Evolutionary conservation across 2,329 filamentous ascomycete genomes (phyloP).

Genomic region (Emergomyces africanus): DNA sequence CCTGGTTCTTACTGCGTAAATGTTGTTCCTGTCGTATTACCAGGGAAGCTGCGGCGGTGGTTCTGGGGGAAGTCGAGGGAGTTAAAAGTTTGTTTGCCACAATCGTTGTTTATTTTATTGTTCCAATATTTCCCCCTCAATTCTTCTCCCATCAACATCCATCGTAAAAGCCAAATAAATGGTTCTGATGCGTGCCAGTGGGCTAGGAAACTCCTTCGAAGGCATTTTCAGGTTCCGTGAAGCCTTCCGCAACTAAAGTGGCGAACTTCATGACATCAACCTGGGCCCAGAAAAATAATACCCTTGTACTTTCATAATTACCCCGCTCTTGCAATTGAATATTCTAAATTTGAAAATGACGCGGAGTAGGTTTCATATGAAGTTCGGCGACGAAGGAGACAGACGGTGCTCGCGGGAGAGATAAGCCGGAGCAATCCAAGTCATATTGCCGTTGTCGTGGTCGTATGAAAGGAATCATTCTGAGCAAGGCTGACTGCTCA

Average conservation of each 20-base stretch:
- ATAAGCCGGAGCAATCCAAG: not conserved
- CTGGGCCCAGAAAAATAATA: not conserved
- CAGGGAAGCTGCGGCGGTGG: not conserved
- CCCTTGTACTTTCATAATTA: too few relatives aligned
- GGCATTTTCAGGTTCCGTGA: not conserved
- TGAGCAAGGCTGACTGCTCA: not conserved
- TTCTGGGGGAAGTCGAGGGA: not conserved
- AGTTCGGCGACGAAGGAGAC: not conserved
- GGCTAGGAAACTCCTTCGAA: not conserved
- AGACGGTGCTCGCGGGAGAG: not conserved
- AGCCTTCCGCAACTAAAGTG: not conserved
- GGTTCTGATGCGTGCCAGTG: not conserved
- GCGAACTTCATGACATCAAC: not conserved
- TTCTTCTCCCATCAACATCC: not conserved
- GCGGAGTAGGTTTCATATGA: not conserved
- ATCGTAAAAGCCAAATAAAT: not conserved
- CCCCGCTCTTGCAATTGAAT: not conserved
- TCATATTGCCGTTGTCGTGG: not conserved
- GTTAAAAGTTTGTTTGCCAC: not conserved
- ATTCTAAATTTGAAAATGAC: not conserved
- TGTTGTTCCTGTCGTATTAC: not conserved
- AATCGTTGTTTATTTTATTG: not conserved
- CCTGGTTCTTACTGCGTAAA: too few relatives aligned
- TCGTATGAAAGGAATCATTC: not conserved
- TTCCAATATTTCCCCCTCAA: not conserved